Base-by-base conservation (phyloP, 2,329 filamentous ascomycete species). In the Paramyrothecium sp. region DNA sequence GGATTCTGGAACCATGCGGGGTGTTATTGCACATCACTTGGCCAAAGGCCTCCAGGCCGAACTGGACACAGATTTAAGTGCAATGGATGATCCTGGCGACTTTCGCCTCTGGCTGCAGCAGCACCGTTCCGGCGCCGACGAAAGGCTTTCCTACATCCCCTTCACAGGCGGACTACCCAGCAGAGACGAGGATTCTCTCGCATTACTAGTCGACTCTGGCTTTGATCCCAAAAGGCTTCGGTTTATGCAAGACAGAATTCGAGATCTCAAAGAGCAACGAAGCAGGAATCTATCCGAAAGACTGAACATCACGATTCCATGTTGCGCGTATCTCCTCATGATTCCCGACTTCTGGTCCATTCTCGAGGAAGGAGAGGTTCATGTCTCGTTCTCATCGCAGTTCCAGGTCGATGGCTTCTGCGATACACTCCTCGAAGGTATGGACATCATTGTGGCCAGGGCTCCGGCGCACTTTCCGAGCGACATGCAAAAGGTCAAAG, bases 401-500 rank as follows among this genome's bases (percentile, higher is more conserved):
- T 89, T 91, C 59, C 76, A 83, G 1, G 70, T 74, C 0, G 81
- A 82, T 1, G 79, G 79, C 0, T 81, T 83, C 38, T 80, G 75
- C 0, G 84, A 82, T 46, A 81, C 79, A 0, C 67, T 81, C 7
- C 69, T 91, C 1, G 75, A 86, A 41, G 78, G 79, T 0, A 75
- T 79, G 17, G 82, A 91, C 16, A 73, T 91, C 0, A 75, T 94
- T 0, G 86, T 93, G 1, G 85, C 86, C 0, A 81, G 90, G 20
- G 84, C 86, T 1, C 90, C 90, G 0, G 86, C 89, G 0, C 84
- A 91, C 65, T 84, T 88, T 21, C 77, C 80, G 0, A 90, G 86
- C 26, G 90, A 95, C 60, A 85, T 94, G 0, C 90, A 93, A 64
- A 88, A 82, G 56, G 87, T 89, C 8, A 79, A 73, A 41, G 82